phyloP scores from a whole-genome alignment of 495 filamentous ascomycete species.

The Aspergillus conjunctus region DNA sequence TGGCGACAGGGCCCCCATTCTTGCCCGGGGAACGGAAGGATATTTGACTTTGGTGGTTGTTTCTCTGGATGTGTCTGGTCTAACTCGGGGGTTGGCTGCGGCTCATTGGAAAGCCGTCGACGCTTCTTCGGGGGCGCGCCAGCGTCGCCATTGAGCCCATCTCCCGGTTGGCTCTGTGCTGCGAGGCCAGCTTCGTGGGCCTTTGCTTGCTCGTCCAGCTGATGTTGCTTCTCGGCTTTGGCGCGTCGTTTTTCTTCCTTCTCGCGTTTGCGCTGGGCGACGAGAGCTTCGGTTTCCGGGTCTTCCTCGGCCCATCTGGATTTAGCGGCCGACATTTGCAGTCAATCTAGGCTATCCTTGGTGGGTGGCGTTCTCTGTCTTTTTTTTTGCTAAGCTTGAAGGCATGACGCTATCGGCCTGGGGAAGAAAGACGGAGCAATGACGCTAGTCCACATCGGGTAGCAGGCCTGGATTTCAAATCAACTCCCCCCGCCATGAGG shows the following conservation, averaged over 20 bases:
- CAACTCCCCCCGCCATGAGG: slow-evolving; percentile 13
- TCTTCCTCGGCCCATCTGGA: slow-evolving; percentile 88
- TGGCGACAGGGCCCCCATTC: slow-evolving; percentile 76
- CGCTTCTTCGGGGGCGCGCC: slow-evolving; percentile 44
- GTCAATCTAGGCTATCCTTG: background rate
- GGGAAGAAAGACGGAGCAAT: slow-evolving; percentile 18
- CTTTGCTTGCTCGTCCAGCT: slow-evolving; percentile 57
- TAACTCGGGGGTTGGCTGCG: slow-evolving; percentile 3
- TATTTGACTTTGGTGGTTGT: slow-evolving; percentile 40
- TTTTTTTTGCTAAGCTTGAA: slow-evolving; percentile 12
- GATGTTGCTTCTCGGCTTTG: slow-evolving; percentile 83
- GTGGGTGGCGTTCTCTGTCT: background rate
- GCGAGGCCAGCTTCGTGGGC: slow-evolving; percentile 23
- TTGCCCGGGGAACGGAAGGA: slow-evolving; percentile 70
- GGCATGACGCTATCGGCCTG: slow-evolving; percentile 41
- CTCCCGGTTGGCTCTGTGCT: slow-evolving; percentile 13
- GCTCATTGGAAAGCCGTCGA: slow-evolving; percentile 51
- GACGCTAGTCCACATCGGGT: slow-evolving; percentile 1
- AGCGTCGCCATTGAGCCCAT: slow-evolving; percentile 30
- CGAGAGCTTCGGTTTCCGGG: slow-evolving; percentile 65
- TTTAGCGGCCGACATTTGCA: slow-evolving; percentile 60
- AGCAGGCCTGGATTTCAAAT: slow-evolving; percentile 13
- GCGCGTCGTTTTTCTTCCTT: slow-evolving; percentile 87
- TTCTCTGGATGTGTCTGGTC: slow-evolving; percentile 27
- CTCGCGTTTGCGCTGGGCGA: slow-evolving; percentile 75